Evolutionary conservation across 305 asterid genomes (phyloP), one percentile per base, ranked within the genome.

Genomic region (Plantago coronopus): DNA sequence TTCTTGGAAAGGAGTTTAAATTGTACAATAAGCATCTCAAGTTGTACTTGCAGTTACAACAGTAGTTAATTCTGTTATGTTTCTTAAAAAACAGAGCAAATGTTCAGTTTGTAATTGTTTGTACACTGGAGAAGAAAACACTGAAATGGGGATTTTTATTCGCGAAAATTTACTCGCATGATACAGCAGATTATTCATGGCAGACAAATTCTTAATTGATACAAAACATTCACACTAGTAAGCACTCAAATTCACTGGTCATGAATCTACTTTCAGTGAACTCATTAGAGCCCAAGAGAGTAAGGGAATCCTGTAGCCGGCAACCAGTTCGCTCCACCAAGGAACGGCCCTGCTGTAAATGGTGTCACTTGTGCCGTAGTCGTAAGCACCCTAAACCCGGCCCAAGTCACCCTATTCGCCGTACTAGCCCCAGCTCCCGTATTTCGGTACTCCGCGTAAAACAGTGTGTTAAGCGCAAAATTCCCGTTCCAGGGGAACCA

Each of bases 361-460:
- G 74, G 70, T 53, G 62, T 76, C 20, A 79, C 84, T 72, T 77
- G 62, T 9, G 70, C 22, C 3, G 73, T 74, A 19, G 63, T 69
- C 5, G 76, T 71, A 22, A 79, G 57, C 13, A 77, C 83, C 63
- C 76, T 73, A 17, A 70, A 76, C n/a, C 89, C 89, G 16, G 62
- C 46, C 89, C 85, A 82, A 0, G 57, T 73, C 27, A 82, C 89
- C 89, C 89, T 69, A 7, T 47, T 67, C 5, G 60, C 38, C n/a
- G 85, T 82, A 1, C 17, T 74, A 0, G 89, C 78, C 0, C 88
- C 83, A 0, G 77, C 62, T 0, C 89, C 89, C 0, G 77, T 77
- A 67, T 82, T 82, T 66, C 25, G 68, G 69, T 79, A 75, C 76
- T 82, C 88, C 0, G 83, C 83, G 20, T 82, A 82, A 57, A 75